phyloP scores from a whole-genome alignment of 805 yeast species.

The Teunomyces stri region DNA sequence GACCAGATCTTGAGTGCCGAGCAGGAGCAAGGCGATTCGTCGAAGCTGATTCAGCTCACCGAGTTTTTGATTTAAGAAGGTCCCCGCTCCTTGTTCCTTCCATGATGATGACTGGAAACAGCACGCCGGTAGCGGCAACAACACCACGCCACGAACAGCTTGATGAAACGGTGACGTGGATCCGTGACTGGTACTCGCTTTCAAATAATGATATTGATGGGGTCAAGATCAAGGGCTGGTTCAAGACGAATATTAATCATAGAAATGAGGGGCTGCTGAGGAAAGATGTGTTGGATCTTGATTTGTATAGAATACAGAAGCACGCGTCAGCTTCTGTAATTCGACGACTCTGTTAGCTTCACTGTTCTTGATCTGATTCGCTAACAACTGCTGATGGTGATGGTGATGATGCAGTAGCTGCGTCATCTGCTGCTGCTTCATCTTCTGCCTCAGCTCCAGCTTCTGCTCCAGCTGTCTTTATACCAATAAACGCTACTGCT shows the following conservation, averaged over 20 bases:
- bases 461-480: slow-evolving; percentile 4
- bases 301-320: slow-evolving; percentile 9
- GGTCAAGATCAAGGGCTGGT: slow-evolving; percentile 34
- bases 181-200: slow-evolving; percentile 37
- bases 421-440: slow-evolving; percentile 14
- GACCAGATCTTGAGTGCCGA: slow-evolving; percentile 73
- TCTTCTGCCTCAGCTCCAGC: background rate
- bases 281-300: slow-evolving; percentile 45
- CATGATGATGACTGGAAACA: slow-evolving; percentile 13
- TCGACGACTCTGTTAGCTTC: too few species aligned
- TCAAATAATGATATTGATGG: slow-evolving; percentile 13
- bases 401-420: too few species aligned
- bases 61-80: slow-evolving; percentile 46
- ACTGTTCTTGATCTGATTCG: too few species aligned
- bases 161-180: slow-evolving; percentile 33
- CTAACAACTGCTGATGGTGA: too few species aligned
- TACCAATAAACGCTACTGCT: slow-evolving; percentile 54
- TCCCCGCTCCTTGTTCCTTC: slow-evolving; percentile 7
- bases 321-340: too few species aligned
- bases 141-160: slow-evolving; percentile 17
- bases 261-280: slow-evolving; percentile 11
- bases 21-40: slow-evolving; percentile 55
- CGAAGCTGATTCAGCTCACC: slow-evolving; percentile 60
- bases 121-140: slow-evolving; percentile 9
- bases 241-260: slow-evolving; percentile 23